phyloP scores from a whole-genome alignment of 345 rosid genomes.

The Geranium brycei region DNA sequence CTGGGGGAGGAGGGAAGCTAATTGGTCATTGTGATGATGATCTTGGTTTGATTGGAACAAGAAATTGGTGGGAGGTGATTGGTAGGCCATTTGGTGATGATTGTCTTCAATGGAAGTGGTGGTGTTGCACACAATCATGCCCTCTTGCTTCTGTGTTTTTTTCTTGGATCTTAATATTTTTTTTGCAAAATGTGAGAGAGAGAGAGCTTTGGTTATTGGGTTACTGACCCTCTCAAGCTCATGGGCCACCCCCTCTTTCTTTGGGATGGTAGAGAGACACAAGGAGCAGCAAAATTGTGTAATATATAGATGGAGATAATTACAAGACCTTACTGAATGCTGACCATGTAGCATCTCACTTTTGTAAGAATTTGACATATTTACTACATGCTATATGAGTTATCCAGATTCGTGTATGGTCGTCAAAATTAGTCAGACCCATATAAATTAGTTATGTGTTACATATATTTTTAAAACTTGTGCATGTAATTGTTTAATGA shows the following conservation, averaged over 20 bases:
- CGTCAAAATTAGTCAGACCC: too few species aligned
- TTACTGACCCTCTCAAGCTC: conserved; percentile 10
- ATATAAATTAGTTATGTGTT: too few species aligned
- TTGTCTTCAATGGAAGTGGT: not conserved
- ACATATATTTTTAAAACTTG: too few species aligned
- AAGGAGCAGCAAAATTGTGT: conserved; percentile 17
- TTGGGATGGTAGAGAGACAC: conserved; percentile 14
- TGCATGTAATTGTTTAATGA: too few species aligned
- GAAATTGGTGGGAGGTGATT: conserved; percentile 39
- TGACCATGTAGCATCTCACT: conserved; percentile 2
- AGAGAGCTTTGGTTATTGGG: not conserved
- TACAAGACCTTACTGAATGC: too few species aligned
- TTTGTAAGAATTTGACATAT: too few species aligned
- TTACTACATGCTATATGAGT: too few species aligned
- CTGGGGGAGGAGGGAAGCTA: conserved; percentile 60
- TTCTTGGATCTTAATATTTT: not conserved
- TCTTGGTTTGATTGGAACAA: conserved; percentile 59
- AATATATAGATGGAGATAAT: conserved; percentile 7
- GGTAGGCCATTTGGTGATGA: conserved; percentile 44
- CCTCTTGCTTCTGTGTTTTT: not conserved
- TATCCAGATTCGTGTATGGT: too few species aligned
- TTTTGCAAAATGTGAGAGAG: conserved; percentile 5
- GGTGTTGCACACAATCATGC: not conserved
- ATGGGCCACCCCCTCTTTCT: conserved; percentile 17
- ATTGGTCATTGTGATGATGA: conserved; percentile 26